Evolutionary conservation across 2,329 filamentous ascomycete genomes (phyloP).

Genomic region (Penicillium sp.): DNA sequence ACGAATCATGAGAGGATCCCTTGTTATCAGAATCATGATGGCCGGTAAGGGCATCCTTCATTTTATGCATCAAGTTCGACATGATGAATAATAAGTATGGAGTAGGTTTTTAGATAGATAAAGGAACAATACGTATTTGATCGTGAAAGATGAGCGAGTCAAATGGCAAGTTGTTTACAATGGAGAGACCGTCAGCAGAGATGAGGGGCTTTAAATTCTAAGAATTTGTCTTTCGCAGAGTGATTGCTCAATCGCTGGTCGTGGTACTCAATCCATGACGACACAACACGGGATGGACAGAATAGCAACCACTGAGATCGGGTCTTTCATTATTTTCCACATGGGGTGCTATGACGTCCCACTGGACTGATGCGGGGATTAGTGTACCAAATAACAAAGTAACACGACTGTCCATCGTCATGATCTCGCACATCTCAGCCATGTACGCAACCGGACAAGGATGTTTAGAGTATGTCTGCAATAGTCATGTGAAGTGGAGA

Average conservation of each 20-base stretch:
- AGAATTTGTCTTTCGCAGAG: neutral
- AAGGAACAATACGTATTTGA: neutral
- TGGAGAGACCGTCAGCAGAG: neutral
- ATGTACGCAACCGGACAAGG: neutral
- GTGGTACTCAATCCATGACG: constrained; percentile 14
- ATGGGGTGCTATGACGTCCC: constrained; percentile 18
- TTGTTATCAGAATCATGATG: constrained; percentile 27
- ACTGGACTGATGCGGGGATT: neutral
- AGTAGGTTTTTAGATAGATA: neutral
- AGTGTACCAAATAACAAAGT: neutral
- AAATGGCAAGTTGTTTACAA: neutral
- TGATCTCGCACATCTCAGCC: neutral
- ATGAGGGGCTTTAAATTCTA: neutral
- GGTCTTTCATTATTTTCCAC: neutral
- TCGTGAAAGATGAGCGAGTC: neutral
- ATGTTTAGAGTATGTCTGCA: neutral
- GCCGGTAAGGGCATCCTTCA: constrained; percentile 47
- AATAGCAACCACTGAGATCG: constrained; percentile 1
- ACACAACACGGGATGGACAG: constrained; percentile 13
- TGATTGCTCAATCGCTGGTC: neutral
- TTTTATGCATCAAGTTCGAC: constrained; percentile 49
- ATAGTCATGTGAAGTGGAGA: neutral
- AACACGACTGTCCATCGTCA: constrained; percentile 15
- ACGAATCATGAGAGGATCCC: constrained; percentile 31
- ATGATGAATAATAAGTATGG: constrained; percentile 32